These are phyloP conservation scores for Boletus barrowsii DNA, from an alignment of 768 basidiomycete genomes.

Conservation along the genomic window DNA sequence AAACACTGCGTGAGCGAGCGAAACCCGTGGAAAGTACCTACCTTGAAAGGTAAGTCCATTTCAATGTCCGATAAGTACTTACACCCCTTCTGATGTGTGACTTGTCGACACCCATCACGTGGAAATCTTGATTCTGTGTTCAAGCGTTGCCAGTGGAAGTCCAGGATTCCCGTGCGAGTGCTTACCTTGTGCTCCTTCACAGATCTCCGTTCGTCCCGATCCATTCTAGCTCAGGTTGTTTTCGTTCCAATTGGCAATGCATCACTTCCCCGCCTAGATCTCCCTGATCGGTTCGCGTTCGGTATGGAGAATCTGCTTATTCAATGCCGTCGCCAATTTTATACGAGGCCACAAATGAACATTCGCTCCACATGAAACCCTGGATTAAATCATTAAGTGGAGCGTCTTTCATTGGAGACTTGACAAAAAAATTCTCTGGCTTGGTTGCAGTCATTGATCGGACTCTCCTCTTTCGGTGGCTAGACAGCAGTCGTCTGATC, in stretches of 20 bases:
- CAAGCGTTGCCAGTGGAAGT: not conserved
- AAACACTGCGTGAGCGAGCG: too few species aligned
- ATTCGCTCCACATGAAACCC: slow-evolving; percentile 3
- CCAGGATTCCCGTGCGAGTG: not conserved
- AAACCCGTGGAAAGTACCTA: too few species aligned
- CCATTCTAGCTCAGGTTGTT: not conserved
- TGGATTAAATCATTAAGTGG: not conserved
- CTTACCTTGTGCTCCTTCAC: slow-evolving; percentile 1
- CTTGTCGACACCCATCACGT: slow-evolving; percentile 14
- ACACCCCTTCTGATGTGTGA: too few species aligned
- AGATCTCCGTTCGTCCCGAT: not conserved
- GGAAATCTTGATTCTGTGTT: slow-evolving; percentile 6
- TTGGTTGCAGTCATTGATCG: not conserved
- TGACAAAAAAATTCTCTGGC: not conserved
- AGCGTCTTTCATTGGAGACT: not conserved
- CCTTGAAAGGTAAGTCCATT: too few species aligned
- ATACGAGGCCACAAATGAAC: not conserved
- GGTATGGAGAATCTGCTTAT: slow-evolving; percentile 17
- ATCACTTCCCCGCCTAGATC: slow-evolving; percentile 1
- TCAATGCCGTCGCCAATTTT: slow-evolving; percentile 1
- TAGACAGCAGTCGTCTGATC: not conserved
- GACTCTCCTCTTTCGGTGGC: not conserved
- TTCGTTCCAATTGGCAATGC: slow-evolving; percentile 2
- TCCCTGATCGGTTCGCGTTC: slow-evolving; percentile 11
- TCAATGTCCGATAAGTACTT: too few species aligned